phyloP scores from a whole-genome alignment of 2,329 filamentous ascomycete species.

The Fusarium napiforme region DNA sequence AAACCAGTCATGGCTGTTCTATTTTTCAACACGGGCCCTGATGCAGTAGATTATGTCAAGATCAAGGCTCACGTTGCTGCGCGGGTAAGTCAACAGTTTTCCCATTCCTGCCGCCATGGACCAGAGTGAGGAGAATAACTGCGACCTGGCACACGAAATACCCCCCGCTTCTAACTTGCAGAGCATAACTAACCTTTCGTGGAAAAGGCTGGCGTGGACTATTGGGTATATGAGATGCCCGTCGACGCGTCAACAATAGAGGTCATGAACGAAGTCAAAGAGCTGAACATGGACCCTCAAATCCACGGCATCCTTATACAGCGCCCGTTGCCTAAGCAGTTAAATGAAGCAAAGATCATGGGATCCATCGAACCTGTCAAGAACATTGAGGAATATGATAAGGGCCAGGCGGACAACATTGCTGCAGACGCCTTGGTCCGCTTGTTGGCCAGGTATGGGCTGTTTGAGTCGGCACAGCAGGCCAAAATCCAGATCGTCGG shows the following conservation, averaged over 20 bases:
- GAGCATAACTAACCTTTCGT: too few relatives aligned
- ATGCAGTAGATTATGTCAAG: not conserved
- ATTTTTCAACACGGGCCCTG: rapidly evolving
- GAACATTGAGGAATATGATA: not conserved
- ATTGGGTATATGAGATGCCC: not conserved
- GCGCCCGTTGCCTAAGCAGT: not conserved
- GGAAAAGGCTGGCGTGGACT: not conserved
- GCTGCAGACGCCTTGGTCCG: not conserved
- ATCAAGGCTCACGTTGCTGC: not conserved
- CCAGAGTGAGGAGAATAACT: not conserved
- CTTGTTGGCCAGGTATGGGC: not conserved
- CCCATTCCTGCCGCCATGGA: rapidly evolving
- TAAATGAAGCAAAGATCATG: not conserved
- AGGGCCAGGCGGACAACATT: not conserved
- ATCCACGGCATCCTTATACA: not conserved
- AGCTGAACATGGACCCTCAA: not conserved
- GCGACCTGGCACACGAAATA: too few relatives aligned
- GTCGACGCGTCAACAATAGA: not conserved
- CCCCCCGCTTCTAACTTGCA: too few relatives aligned
- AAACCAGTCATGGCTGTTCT: not conserved
- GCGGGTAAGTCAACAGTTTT: not conserved
- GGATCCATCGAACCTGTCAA: rapidly evolving
- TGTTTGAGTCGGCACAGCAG: not conserved
- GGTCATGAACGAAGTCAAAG: not conserved
- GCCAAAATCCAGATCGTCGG: not conserved